Percentiles rank a stretch among this genome's conserved stretches.
These are phyloP conservation scores for Achlya hypogyna DNA, from an alignment of 352 stramenopile species.

Conservation along the genomic window DNA sequence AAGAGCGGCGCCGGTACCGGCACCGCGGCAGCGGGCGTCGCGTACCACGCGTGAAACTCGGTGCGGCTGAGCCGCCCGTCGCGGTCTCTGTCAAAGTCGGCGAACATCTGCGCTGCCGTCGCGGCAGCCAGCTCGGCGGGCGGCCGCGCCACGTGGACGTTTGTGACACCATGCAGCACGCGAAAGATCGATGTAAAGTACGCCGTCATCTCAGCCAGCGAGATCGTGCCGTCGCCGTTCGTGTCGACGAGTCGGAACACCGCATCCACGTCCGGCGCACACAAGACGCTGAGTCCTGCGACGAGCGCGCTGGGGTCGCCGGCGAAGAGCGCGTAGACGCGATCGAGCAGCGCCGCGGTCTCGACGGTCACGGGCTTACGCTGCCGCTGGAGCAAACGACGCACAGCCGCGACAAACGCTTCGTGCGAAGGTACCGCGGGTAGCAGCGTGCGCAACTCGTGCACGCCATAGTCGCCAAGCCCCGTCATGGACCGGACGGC, in stretches of 20 bases:
- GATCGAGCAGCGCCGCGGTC: conserved; percentile 2
- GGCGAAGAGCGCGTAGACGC: conserved; percentile 23
- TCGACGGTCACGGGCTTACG: conserved; percentile 9
- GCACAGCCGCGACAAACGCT: neutral
- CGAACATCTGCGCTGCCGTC: conserved; percentile 75
- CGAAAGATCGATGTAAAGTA: conserved; percentile 83
- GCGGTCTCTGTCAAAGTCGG: conserved; percentile 77
- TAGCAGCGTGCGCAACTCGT: conserved; percentile 15
- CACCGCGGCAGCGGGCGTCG: neutral
- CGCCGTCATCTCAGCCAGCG: conserved; percentile 70
- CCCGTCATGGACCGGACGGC: conserved; percentile 14
- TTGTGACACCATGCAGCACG: conserved; percentile 34
- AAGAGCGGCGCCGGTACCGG: conserved; percentile 7
- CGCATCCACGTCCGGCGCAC: conserved; percentile 21
- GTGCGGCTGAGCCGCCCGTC: conserved; percentile 66
- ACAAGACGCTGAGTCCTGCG: conserved; percentile 25
- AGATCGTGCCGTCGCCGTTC: conserved; percentile 71
- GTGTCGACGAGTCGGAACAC: conserved; percentile 72
- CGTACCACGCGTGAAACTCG: conserved; percentile 79
- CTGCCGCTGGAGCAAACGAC: conserved; percentile 6
- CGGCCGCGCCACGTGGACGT: conserved; percentile 30
- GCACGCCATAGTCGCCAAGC: conserved; percentile 11
- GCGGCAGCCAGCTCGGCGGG: conserved; percentile 47
- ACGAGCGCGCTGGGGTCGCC: conserved; percentile 25
- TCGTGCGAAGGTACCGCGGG: neutral